Evolutionary conservation across 352 stramenopile species (phyloP).

Genomic region (Phytophthora chlamydospora): DNA sequence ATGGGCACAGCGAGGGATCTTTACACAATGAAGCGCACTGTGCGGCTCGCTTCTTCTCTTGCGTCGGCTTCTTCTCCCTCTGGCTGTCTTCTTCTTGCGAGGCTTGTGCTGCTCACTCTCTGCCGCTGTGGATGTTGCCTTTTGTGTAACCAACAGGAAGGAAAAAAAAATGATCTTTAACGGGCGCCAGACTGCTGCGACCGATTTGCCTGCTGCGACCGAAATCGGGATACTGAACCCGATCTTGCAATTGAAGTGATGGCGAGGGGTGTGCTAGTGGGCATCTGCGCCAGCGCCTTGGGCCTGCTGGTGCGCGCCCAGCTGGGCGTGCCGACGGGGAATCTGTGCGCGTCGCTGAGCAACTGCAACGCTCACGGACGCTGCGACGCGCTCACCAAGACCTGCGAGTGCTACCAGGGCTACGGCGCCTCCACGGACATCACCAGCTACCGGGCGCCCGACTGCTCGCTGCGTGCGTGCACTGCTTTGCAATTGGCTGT

Average conservation of each 20-base stretch:
- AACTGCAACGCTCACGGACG: constrained; percentile 91
- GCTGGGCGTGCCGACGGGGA: constrained; percentile 59
- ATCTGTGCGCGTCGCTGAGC: constrained; percentile 76
- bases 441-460: constrained; percentile 71
- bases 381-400: constrained; percentile 85
- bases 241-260: neutral
- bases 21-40: constrained; percentile 15
- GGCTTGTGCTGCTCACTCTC: no score
- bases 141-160: no score
- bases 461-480: constrained; percentile 78
- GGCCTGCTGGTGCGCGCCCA: constrained; percentile 34
- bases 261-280: neutral
- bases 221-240: no score
- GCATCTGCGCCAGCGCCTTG: constrained; percentile 2
- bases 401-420: constrained; percentile 89
- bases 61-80: no score
- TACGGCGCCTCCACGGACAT: constrained; percentile 87
- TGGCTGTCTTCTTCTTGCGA: no score
- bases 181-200: no score
- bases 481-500: constrained; percentile 1
- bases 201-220: no score
- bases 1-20: constrained; percentile 6
- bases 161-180: no score
- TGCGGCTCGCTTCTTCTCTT: neutral
- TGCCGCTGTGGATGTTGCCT: no score